These are phyloP conservation scores for Diospyros lotus DNA, from an alignment of 148 eudicot species.

Conservation along the genomic window DNA sequence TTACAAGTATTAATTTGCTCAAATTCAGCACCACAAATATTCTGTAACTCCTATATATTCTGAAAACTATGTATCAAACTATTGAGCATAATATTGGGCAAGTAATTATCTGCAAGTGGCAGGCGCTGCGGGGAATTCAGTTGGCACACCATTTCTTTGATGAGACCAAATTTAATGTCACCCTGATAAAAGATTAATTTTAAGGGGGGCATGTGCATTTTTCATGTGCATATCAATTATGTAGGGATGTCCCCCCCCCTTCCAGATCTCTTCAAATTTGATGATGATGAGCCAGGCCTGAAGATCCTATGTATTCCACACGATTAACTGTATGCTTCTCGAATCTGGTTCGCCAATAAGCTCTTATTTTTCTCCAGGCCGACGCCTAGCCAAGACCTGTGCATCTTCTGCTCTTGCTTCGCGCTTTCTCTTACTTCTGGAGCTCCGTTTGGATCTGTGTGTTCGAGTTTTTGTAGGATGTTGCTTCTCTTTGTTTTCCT, in stretches of 20 bases:
- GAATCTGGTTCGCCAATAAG: slow-evolving; percentile 12
- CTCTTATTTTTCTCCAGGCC: slow-evolving; percentile 29
- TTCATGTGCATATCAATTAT: too few species aligned
- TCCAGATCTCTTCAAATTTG: slow-evolving; percentile 1
- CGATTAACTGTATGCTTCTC: not conserved
- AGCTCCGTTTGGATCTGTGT: slow-evolving; percentile 47
- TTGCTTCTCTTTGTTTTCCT: slow-evolving; percentile 48
- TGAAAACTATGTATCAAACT: slow-evolving; percentile 19
- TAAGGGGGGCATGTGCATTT: not conserved
- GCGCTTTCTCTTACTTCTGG: slow-evolving; percentile 67
- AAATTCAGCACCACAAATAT: slow-evolving; percentile 5
- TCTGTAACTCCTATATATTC: slow-evolving; percentile 7
- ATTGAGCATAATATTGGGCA: not conserved
- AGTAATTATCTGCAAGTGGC: slow-evolving; percentile 12
- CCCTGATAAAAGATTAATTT: slow-evolving; percentile 6
- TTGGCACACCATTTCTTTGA: slow-evolving; percentile 7
- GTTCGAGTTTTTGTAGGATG: slow-evolving; percentile 49
- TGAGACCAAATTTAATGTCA: slow-evolving; percentile 5
- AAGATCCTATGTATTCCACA: slow-evolving; percentile 3
- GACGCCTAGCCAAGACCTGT: slow-evolving; percentile 32
- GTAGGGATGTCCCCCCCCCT: not conserved
- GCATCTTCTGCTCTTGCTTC: slow-evolving; percentile 46
- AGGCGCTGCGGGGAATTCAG: slow-evolving; percentile 2
- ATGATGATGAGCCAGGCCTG: not conserved
- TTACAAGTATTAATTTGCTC: slow-evolving; percentile 3